A percentile compares a stretch with the other conserved stretches of the same genome.
Conservation (phyloP, 2,329 filamentous ascomycete genomes). For the Myriosclerotinia curreyana region DNA sequence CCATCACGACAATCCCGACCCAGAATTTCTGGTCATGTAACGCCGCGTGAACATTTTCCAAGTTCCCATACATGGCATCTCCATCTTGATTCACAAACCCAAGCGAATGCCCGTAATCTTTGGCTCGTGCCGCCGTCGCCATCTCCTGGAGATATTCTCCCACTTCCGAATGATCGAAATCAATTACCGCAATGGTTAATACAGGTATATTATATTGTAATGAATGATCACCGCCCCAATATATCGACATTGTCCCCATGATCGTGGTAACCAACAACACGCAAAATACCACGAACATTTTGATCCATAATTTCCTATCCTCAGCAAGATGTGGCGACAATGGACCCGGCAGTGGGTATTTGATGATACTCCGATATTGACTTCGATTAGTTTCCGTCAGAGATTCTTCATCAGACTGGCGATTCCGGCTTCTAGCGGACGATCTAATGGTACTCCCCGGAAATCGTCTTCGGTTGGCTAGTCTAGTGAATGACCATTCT, state of each 20-base stretch:
- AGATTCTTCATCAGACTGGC: constrained; percentile 18
- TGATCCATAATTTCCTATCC: constrained; percentile 27
- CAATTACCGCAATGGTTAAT: constrained; percentile 27
- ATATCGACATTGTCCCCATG: constrained; percentile 28
- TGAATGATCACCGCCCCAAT: constrained; percentile 28
- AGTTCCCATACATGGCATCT: constrained; percentile 21
- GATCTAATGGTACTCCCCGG: constrained; percentile 2
- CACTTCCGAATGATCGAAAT: constrained; percentile 28
- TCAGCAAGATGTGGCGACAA: constrained; percentile 22
- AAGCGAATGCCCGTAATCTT: constrained; percentile 22
- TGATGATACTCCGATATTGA: constrained; percentile 12
- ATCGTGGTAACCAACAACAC: constrained; percentile 25
- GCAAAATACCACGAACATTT: constrained; percentile 25
- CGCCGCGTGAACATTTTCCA: constrained; percentile 17
- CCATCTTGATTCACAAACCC: constrained; percentile 25
- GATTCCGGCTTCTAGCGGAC: not conserved
- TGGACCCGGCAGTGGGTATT: constrained; percentile 22
- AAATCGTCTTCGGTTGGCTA: not conserved
- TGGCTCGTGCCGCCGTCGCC: constrained; percentile 17
- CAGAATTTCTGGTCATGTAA: constrained; percentile 28
- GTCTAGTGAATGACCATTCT: constrained; percentile 1
- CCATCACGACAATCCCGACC: constrained; percentile 26
- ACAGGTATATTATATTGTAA: constrained; percentile 26
- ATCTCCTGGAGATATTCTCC: constrained; percentile 26
- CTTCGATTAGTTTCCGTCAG: not conserved